Percentiles rank a stretch among this genome's conserved stretches.
These are phyloP conservation scores for Irpex lacteus DNA, from an alignment of 1,284 basidiomycete species.

Conservation along the genomic window DNA sequence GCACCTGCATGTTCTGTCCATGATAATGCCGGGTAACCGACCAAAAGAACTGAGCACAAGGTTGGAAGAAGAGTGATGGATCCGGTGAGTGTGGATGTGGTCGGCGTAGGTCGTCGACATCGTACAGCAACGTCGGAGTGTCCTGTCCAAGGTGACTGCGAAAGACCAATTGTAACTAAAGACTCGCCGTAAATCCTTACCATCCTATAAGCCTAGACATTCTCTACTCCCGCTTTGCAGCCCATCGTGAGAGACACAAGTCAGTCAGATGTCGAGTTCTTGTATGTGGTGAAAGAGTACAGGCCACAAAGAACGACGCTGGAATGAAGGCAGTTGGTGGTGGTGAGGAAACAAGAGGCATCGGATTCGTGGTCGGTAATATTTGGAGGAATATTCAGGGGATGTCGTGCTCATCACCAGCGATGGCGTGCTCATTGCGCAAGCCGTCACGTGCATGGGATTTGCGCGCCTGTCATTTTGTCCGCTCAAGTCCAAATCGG, in stretches of 20 bases:
- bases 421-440: conserved; percentile 28
- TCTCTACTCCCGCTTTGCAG: neutral
- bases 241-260: neutral
- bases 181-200: neutral
- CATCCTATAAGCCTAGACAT: neutral
- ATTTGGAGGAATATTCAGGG: neutral
- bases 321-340: conserved; percentile 1
- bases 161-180: neutral
- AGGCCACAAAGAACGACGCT: neutral
- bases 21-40: neutral
- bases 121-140: neutral
- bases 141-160: neutral
- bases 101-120: neutral
- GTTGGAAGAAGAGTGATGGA: neutral
- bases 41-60: neutral
- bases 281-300: neutral
- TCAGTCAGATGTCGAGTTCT: neutral
- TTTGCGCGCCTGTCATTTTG: conserved; percentile 7
- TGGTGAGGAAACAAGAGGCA: conserved; percentile 8
- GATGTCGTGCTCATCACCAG: conserved; percentile 3
- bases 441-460: conserved; percentile 15
- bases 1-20: too few species aligned
- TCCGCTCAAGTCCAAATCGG: neutral
- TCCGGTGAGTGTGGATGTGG: neutral
- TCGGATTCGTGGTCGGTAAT: neutral